These are phyloP conservation scores for Sechiopsis laciniata DNA, from an alignment of 306 rosid species.

Conservation along the genomic window DNA sequence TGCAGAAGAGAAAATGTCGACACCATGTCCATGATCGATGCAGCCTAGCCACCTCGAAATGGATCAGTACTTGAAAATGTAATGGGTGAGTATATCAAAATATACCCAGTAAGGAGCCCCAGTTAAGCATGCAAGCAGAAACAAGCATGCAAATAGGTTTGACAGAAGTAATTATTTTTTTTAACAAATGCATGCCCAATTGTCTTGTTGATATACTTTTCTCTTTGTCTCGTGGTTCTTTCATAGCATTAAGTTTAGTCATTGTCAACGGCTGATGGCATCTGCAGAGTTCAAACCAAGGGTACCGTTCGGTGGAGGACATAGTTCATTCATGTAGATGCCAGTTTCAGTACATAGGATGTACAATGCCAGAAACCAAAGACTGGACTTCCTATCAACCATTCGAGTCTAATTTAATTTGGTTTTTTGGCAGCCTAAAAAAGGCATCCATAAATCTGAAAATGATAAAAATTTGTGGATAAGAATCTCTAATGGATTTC, in stretches of 20 bases:
- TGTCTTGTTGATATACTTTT: constrained; percentile 9
- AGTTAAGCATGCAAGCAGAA: no score
- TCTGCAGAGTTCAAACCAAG: constrained; percentile 65
- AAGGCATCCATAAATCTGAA: constrained; percentile 39
- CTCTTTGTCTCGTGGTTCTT: constrained; percentile 25
- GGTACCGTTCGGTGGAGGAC: constrained; percentile 83
- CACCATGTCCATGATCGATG: no score
- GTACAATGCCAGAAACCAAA: neutral
- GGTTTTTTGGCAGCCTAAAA: constrained; percentile 34
- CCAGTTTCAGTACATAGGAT: neutral
- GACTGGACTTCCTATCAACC: neutral
- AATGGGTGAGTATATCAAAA: no score
- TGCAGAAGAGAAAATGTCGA: no score
- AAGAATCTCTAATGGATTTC: constrained; percentile 56
- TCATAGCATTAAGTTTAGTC: constrained; percentile 60
- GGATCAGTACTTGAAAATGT: no score
- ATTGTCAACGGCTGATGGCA: constrained; percentile 55
- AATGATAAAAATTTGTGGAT: constrained; percentile 67
- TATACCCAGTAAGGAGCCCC: no score
- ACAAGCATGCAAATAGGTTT: no score
- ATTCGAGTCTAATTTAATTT: neutral
- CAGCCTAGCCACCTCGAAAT: no score
- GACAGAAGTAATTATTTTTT: neutral
- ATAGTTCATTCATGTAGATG: constrained; percentile 51
- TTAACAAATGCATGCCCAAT: neutral